Evolutionary conservation across 148 eudicot species (phyloP).

Genomic region (Tetragonia tetragonoides): DNA sequence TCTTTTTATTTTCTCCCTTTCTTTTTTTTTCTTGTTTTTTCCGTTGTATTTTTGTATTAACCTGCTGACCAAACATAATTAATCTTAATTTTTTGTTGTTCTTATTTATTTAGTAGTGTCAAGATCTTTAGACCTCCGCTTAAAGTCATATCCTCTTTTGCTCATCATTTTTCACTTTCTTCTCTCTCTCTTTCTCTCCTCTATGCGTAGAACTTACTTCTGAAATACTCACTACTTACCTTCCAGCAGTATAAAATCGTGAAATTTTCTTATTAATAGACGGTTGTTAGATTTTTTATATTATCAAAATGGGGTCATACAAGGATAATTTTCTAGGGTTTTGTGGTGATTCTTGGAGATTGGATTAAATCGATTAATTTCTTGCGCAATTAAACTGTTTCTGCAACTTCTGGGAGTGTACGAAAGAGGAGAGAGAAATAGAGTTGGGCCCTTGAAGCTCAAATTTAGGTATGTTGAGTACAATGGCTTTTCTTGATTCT

Average conservation of each 20-base stretch:
- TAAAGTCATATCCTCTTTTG: not conserved
- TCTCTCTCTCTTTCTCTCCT: not conserved
- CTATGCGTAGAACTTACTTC: not conserved
- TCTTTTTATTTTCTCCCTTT: too few species aligned
- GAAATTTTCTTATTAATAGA: not conserved
- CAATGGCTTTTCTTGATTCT: not conserved
- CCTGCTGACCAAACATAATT: too few species aligned
- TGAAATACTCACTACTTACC: not conserved
- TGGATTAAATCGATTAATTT: conserved; percentile 13
- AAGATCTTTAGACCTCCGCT: too few species aligned
- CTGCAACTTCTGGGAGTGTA: not conserved
- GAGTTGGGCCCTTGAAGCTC: not conserved
- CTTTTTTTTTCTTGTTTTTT: too few species aligned
- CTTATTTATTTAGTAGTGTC: not conserved
- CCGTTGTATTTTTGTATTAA: too few species aligned
- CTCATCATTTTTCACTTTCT: not conserved
- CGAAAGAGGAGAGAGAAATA: not conserved
- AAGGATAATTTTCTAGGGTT: conserved; percentile 18
- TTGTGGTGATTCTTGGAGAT: not conserved
- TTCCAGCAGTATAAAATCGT: not conserved
- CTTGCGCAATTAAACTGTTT: conserved; percentile 11
- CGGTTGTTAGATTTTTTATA: not conserved
- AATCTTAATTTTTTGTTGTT: too few species aligned
- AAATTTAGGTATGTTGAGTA: conserved; percentile 3
- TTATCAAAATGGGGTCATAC: not conserved